These are phyloP conservation scores for Rhytidiadelphus loreus DNA, from an alignment of 225 moss, liverwort and hornwort genomes.

Conservation along the genomic window DNA sequence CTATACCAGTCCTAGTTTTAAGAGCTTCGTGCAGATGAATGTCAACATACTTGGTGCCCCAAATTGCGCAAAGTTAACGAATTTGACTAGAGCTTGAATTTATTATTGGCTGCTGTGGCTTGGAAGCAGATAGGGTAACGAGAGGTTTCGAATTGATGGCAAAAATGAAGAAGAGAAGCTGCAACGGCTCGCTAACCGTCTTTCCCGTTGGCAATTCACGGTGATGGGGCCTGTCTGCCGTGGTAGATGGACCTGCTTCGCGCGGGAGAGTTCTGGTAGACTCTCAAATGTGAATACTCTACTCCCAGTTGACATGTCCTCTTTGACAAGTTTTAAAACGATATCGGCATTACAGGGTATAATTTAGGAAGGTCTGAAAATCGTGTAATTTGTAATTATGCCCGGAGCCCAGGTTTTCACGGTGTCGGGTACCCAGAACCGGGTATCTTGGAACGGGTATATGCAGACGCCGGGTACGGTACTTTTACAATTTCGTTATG, in stretches of 20 bases:
- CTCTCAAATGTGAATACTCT: not conserved
- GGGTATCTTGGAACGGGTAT: not conserved
- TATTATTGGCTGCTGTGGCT: not conserved
- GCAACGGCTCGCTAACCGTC: not conserved
- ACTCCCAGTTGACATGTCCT: not conserved
- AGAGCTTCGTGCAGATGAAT: not conserved
- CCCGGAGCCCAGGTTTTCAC: not conserved
- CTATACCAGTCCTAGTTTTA: not conserved
- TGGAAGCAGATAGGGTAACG: not conserved
- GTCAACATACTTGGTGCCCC: not conserved
- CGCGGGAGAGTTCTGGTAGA: not conserved
- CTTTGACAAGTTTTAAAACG: too few relatives aligned
- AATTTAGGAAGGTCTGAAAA: not conserved
- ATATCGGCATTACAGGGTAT: not conserved
- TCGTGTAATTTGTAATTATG: not conserved
- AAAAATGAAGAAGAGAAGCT: not conserved
- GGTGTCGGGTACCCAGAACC: not conserved
- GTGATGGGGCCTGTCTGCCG: not conserved
- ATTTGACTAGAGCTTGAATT: not conserved
- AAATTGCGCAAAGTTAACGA: not conserved
- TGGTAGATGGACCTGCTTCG: not conserved
- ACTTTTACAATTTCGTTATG: not conserved
- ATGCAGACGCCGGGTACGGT: too few relatives aligned
- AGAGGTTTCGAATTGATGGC: not conserved
- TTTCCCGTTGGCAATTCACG: not conserved